Conservation (phyloP, 2,329 filamentous ascomycete species). For the Blumeria hordei region DNA sequence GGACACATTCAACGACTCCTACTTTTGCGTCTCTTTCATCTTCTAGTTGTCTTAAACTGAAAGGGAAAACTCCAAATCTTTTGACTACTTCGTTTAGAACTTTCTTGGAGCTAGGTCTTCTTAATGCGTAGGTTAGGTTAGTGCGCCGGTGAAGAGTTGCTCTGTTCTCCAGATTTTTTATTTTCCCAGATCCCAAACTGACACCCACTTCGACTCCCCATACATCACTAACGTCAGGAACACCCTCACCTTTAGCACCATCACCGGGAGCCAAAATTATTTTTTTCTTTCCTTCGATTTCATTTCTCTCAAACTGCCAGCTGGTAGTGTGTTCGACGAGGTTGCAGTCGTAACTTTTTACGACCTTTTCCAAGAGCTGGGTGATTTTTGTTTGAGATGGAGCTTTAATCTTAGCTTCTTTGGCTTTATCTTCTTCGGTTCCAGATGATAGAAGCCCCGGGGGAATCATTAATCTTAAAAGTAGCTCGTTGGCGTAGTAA, state of each 20-base stretch:
- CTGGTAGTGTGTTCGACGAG: conserved; percentile 95
- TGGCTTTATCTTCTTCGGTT: conserved; percentile 86
- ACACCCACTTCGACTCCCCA: conserved; percentile 97
- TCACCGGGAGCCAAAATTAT: conserved; percentile 77
- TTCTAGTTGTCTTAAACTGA: conserved; percentile 88
- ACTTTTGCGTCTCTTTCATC: conserved; percentile 91
- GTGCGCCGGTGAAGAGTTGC: conserved; percentile 86
- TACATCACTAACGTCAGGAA: conserved; percentile 72
- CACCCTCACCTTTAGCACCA: conserved; percentile 72
- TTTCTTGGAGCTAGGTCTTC: conserved; percentile 81
- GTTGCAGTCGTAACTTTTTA: conserved; percentile 73
- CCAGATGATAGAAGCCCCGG: conserved; percentile 65
- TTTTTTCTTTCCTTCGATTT: conserved; percentile 90
- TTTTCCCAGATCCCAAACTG: conserved; percentile 75
- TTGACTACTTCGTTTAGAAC: conserved; percentile 84
- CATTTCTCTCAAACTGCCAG: conserved; percentile 89
- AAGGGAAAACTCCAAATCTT: conserved; percentile 95
- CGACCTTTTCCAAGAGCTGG: conserved; percentile 69
- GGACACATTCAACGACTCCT: conserved; percentile 89
- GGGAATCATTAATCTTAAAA: conserved; percentile 74
- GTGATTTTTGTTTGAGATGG: conserved; percentile 74
- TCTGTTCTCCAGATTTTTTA: conserved; percentile 73
- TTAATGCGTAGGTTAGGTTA: conserved; percentile 72
- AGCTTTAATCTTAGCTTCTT: conserved; percentile 60
- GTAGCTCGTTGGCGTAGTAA: conserved; percentile 85